Evolutionary conservation across 2,329 filamentous ascomycete species (phyloP).

Genomic region (Xylaria digitata): DNA sequence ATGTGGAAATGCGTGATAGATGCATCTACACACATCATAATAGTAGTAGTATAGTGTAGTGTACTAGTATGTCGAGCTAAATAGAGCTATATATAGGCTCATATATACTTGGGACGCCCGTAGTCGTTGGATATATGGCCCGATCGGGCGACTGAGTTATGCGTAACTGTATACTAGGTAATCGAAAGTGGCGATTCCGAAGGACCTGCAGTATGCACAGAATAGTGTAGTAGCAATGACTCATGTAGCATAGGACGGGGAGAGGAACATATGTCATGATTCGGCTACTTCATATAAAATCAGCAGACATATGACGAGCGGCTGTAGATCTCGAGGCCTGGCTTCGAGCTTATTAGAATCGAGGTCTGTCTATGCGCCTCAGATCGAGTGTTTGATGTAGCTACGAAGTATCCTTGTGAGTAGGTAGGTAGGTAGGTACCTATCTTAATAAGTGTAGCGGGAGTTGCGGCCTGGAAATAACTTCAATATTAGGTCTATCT

Average conservation of each 20-base stretch:
- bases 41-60: too few relatives aligned
- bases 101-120: background rate
- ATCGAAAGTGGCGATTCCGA: background rate
- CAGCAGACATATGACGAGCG: too few relatives aligned
- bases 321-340: too few relatives aligned
- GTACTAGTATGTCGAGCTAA: background rate
- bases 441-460: too few relatives aligned
- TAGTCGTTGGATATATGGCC: background rate
- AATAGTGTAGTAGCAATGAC: background rate
- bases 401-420: too few relatives aligned
- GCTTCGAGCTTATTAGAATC: too few relatives aligned
- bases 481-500: too few relatives aligned
- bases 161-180: background rate
- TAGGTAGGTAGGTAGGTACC: too few relatives aligned
- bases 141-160: slow-evolving; percentile 2
- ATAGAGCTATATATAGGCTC: slow-evolving; percentile 10
- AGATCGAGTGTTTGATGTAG: too few relatives aligned
- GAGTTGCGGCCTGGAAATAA: too few relatives aligned
- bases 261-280: background rate
- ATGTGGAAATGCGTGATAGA: background rate
- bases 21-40: background rate
- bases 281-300: background rate
- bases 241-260: background rate
- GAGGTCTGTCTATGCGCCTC: too few relatives aligned
- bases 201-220: background rate